Evolutionary conservation across 768 basidiomycete species (phyloP).

Genomic region (Lentinula lateritia): DNA sequence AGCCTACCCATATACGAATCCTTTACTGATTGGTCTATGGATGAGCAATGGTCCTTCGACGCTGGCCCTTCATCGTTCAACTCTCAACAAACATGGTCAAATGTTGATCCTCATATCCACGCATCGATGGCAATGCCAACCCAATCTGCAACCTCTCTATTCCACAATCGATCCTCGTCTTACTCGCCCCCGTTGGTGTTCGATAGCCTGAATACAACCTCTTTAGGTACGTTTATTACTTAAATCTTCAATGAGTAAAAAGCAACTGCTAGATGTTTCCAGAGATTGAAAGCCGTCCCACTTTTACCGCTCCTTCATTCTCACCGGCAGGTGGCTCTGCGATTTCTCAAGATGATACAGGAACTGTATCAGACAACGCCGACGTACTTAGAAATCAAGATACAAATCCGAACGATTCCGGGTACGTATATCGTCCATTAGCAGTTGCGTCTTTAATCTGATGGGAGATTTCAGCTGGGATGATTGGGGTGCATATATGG

Average conservation of each 20-base stretch:
- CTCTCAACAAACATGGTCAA: not conserved
- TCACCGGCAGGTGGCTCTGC: not conserved
- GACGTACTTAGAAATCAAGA: not conserved
- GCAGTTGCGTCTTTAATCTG: not conserved
- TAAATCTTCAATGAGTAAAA: too few species aligned
- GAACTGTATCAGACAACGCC: not conserved
- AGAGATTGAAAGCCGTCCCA: not conserved
- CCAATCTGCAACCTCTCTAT: not conserved
- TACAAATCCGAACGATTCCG: not conserved
- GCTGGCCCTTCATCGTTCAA: not conserved
- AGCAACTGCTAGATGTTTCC: not conserved
- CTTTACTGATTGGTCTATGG: not conserved
- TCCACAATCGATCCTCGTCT: too few species aligned
- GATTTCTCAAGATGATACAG: not conserved
- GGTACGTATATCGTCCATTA: not conserved
- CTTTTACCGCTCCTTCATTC: not conserved
- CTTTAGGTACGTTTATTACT: too few species aligned
- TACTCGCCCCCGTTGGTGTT: too few species aligned
- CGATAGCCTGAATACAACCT: too few species aligned
- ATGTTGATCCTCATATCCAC: not conserved
- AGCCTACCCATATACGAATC: not conserved
- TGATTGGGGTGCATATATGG: conserved; percentile 7
- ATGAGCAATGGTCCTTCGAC: not conserved
- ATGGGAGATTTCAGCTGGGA: not conserved
- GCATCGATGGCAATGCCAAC: not conserved